phyloP scores from a whole-genome alignment of 176 grass and related monocot species.

The Triticum timopheevii region DNA sequence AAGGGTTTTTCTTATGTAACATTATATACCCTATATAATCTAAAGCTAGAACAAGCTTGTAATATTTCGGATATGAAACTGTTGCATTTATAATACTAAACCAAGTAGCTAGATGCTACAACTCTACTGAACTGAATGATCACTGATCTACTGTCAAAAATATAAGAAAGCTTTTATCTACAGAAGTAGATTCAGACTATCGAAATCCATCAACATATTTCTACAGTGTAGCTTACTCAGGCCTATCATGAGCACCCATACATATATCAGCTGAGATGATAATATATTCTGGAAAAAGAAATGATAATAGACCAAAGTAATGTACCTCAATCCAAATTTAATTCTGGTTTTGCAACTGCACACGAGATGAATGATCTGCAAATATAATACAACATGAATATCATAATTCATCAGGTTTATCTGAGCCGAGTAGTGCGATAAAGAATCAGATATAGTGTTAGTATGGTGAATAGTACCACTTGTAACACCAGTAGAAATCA shows the following conservation, averaged over 20 bases:
- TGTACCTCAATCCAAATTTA: constrained; percentile 48
- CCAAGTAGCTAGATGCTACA: neutral
- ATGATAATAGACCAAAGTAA: neutral
- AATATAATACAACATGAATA: neutral
- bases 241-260: neutral
- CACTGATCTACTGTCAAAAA: neutral
- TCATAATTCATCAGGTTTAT: constrained; percentile 19
- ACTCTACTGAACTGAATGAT: neutral
- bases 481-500: constrained; percentile 61
- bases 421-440: neutral
- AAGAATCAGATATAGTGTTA: constrained; percentile 1
- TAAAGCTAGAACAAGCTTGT: neutral
- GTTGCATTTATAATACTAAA: neutral
- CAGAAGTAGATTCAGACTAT: neutral
- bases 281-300: neutral
- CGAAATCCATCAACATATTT: neutral
- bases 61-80: neutral
- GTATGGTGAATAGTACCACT: constrained; percentile 39
- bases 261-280: neutral
- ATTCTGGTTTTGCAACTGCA: constrained; percentile 35
- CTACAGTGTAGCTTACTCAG: neutral
- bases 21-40: neutral
- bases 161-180: neutral
- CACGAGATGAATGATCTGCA: constrained; percentile 45
- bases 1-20: neutral